Percentiles rank a stretch among this genome's conserved stretches.
These are phyloP conservation scores for Fraxinus baroniana DNA, from an alignment of 305 asterid species.

Conservation along the genomic window DNA sequence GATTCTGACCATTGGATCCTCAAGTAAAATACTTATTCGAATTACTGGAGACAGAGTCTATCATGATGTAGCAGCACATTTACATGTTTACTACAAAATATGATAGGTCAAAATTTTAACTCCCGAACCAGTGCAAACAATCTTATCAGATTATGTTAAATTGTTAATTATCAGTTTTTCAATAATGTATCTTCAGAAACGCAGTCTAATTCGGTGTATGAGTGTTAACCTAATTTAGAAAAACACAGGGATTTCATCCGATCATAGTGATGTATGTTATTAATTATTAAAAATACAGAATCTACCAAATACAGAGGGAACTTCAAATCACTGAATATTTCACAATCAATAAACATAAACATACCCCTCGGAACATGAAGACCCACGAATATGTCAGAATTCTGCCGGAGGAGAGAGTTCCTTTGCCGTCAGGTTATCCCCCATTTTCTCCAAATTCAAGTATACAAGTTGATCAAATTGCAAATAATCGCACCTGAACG, in stretches of 20 bases:
- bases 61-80: neutral
- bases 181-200: neutral
- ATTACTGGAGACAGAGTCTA: neutral
- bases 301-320: neutral
- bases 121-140: neutral
- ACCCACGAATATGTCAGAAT: neutral
- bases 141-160: neutral
- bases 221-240: neutral
- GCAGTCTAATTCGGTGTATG: neutral
- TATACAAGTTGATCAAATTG: neutral
- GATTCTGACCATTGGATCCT: neutral
- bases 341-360: neutral
- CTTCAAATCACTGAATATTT: neutral
- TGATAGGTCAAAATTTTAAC: neutral
- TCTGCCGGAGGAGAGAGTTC: neutral
- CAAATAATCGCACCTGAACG: neutral
- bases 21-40: neutral
- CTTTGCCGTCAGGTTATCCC: neutral
- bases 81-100: neutral
- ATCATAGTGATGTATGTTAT: neutral
- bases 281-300: neutral
- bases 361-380: neutral
- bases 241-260: neutral
- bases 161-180: neutral
- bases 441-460: neutral